Base-by-base conservation (phyloP, 2,329 filamentous ascomycete species). In the Aureobasidium mangrovei region DNA sequence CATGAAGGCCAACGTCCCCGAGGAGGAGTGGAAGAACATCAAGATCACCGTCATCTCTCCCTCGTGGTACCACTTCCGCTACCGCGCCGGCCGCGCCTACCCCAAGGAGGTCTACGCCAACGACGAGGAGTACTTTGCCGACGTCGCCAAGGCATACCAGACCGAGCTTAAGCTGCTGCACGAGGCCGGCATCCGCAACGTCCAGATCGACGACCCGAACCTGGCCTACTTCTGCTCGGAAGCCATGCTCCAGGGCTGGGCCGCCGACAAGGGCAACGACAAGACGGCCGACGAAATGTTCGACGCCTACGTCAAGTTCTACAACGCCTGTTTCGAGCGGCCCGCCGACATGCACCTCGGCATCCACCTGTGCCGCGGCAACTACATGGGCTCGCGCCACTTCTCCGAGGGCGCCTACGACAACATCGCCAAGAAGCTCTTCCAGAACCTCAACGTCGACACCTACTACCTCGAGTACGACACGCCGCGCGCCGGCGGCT, bases 221-320 rank as follows among this genome's bases (percentile, higher is more conserved):
- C 60, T 72, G 12, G 69, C 69, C 27, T 72, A 86, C 66, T 86
- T 87, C 68, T 87, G 83, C 70, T 84, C 81, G 10, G 72, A 83
- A 55, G 80, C 82, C 66, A 86, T 86, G 77, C 77, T 84, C 31
- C 70, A 77, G 40, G 83, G 83, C 9, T 86, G 82, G 79, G 77
- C 78, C 46, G 77, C 77, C 12, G 85, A 88, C 64, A 69, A 77
- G 44, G 76, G 81, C 61, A 86, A 88, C 65, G 76, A 76, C 42
- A 79, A 80, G 66, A 78, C 78, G 1, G 78, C 83, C 5, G 83
- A 86, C 48, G 80, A 82, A 58, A 79, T 86, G 42, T 78, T 89
- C 12, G 82, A 86, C 61, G 79, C 82, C 32, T 89, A 89, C 69
- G 85, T 89, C 65, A 74, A 77, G 58, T 78, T 86, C 58, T 88